These are phyloP conservation scores for Podospora didyma DNA, from an alignment of 495 filamentous ascomycete species.

Conservation along the genomic window DNA sequence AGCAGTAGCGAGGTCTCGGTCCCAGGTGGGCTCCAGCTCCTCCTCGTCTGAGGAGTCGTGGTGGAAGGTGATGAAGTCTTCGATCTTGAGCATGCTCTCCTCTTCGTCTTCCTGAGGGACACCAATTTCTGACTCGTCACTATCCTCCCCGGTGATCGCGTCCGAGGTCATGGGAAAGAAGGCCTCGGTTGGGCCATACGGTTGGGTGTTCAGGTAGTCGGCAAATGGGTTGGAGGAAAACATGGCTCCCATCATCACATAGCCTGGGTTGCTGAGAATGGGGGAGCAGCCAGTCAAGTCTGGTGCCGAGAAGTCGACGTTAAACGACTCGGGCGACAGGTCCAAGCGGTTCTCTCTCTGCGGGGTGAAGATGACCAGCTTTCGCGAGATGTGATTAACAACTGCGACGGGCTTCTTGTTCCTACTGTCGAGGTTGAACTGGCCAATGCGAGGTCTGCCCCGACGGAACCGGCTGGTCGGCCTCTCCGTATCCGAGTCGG, in stretches of 20 bases:
- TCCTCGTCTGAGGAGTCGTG: conserved; percentile 54
- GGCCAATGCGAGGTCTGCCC: conserved; percentile 46
- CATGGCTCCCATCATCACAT: conserved; percentile 73
- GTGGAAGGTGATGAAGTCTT: conserved; percentile 70
- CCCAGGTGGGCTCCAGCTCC: conserved; percentile 36
- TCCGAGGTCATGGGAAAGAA: conserved; percentile 69
- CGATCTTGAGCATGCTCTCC: conserved; percentile 60
- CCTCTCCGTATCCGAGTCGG: conserved; percentile 42
- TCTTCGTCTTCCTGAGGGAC: conserved; percentile 57
- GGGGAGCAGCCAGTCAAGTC: conserved; percentile 43
- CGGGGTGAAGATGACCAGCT: conserved; percentile 62
- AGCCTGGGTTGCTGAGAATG: conserved; percentile 63
- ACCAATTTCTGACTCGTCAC: conserved; percentile 35
- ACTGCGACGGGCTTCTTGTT: conserved; percentile 70
- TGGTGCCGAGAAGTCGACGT: conserved; percentile 46
- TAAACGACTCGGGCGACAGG: conserved; percentile 42
- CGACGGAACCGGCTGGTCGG: conserved; percentile 31
- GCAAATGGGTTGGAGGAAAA: conserved; percentile 48
- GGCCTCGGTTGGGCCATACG: conserved; percentile 69
- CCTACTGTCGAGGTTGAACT: conserved; percentile 50
- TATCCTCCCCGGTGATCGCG: conserved; percentile 28
- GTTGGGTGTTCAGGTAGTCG: conserved; percentile 57
- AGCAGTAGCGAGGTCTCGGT: conserved; percentile 33
- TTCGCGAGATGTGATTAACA: conserved; percentile 64
- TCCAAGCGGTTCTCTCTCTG: conserved; percentile 35